Evolutionary conservation across 208 protist genomes (phyloP).

Genomic region (Porcisia hertigi): DNA sequence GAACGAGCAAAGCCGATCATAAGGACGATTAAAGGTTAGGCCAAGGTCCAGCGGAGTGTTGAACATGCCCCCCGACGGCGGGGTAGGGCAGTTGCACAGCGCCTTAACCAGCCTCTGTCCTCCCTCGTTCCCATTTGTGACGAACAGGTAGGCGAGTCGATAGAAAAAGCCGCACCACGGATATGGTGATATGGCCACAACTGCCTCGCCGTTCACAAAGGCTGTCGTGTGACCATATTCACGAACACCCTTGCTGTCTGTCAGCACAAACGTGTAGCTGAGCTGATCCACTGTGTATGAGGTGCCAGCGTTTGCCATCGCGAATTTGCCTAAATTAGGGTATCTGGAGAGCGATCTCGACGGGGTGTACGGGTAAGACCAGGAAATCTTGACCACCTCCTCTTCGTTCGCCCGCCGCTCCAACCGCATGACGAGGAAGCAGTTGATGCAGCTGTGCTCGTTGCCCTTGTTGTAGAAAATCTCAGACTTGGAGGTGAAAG

Average conservation of each 20-base stretch:
- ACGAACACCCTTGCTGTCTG: conserved; percentile 66
- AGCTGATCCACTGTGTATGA: conserved; percentile 62
- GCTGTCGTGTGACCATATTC: conserved; percentile 73
- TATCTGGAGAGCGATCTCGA: conserved; percentile 34
- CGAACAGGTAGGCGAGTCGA: conserved; percentile 55
- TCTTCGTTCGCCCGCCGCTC: conserved; percentile 14
- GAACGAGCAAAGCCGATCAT: conserved; percentile 81
- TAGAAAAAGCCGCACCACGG: conserved; percentile 89
- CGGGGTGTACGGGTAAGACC: conserved; percentile 59
- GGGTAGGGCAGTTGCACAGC: conserved; percentile 49
- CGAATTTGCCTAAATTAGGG: conserved; percentile 67
- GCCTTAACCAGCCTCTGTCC: conserved; percentile 50
- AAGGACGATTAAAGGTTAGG: conserved; percentile 60
- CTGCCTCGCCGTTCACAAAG: conserved; percentile 71
- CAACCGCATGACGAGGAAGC: conserved; percentile 48
- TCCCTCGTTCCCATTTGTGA: conserved; percentile 43
- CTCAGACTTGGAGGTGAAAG: conserved; percentile 34
- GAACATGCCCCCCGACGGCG: conserved; percentile 68
- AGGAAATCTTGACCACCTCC: conserved; percentile 40
- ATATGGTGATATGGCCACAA: conserved; percentile 64
- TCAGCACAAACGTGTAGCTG: conserved; percentile 80
- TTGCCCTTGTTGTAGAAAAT: conserved; percentile 68
- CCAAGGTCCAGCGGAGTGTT: conserved; percentile 41
- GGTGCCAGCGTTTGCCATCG: conserved; percentile 48
- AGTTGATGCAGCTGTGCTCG: conserved; percentile 53